A percentile compares a stretch with the other conserved stretches of the same genome.
These are phyloP conservation scores for Ogataea angusta DNA, from an alignment of 805 yeast species.

Conservation along the genomic window DNA sequence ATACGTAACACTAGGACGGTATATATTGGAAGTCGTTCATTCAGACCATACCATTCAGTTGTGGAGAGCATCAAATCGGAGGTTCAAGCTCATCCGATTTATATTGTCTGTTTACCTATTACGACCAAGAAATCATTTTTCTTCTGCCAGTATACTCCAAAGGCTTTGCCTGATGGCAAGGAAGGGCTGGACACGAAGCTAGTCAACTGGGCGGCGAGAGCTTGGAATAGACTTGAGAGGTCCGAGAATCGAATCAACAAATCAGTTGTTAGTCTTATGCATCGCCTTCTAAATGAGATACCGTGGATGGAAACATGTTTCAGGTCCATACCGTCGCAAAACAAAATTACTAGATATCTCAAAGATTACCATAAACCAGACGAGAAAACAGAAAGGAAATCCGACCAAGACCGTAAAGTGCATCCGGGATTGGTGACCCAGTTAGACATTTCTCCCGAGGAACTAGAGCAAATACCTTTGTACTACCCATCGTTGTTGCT, in stretches of 20 bases:
- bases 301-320: conserved; percentile 81
- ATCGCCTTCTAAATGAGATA: conserved; percentile 53
- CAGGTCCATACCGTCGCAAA: conserved; percentile 69
- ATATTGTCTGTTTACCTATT: conserved; percentile 69
- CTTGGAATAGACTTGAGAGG: conserved; percentile 60
- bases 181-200: conserved; percentile 38
- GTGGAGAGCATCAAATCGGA: conserved; percentile 4
- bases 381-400: conserved; percentile 3
- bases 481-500: conserved; percentile 46
- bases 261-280: conserved; percentile 52
- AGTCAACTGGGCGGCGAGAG: conserved; percentile 46
- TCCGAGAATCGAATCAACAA: conserved; percentile 58
- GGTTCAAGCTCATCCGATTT: conserved; percentile 35
- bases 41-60: neutral
- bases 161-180: conserved; percentile 33
- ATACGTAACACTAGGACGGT: neutral
- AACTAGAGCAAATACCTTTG: conserved; percentile 41
- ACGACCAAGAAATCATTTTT: conserved; percentile 59
- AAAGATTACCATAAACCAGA: conserved; percentile 24
- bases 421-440: conserved; percentile 10
- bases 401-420: conserved; percentile 4
- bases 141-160: conserved; percentile 58
- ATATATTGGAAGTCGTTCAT: neutral
- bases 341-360: conserved; percentile 51
- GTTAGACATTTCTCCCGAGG: conserved; percentile 17